Conservation (phyloP, 306 rosid genomes). For the Notholithocarpus densiflorus region DNA sequence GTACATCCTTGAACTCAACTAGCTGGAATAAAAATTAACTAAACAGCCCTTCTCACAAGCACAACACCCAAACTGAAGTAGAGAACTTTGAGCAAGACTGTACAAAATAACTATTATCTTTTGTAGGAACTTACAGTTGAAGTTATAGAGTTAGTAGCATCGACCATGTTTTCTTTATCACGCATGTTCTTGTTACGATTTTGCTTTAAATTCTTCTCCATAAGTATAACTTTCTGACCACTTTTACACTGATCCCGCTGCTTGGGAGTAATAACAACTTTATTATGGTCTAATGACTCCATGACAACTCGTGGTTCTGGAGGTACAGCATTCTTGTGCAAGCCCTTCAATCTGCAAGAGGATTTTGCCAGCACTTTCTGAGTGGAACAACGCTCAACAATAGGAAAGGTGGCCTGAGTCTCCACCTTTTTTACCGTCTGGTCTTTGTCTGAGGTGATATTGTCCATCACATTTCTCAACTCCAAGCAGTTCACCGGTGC, state of each 20-base stretch:
- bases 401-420: constrained; percentile 16
- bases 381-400: constrained; percentile 13
- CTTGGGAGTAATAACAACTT: constrained; percentile 20
- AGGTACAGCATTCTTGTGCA: constrained; percentile 18
- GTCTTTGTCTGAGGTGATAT: constrained; percentile 25
- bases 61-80: too few relatives aligned
- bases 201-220: constrained; percentile 33
- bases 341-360: constrained; percentile 27
- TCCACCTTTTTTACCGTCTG: constrained; percentile 18
- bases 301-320: constrained; percentile 23
- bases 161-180: background rate
- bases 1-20: too few relatives aligned
- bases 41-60: too few relatives aligned
- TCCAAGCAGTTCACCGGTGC: constrained; percentile 22
- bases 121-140: constrained; percentile 32
- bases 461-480: constrained; percentile 2
- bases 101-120: background rate
- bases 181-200: constrained; percentile 7
- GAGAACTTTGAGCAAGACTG: too few relatives aligned
- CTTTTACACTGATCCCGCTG: constrained; percentile 24
- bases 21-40: too few relatives aligned
- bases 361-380: constrained; percentile 30
- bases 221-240: constrained; percentile 19
- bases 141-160: constrained; percentile 12
- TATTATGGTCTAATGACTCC: constrained; percentile 27